phyloP scores from a whole-genome alignment of 768 basidiomycete species.

The Auricularia cornea region DNA sequence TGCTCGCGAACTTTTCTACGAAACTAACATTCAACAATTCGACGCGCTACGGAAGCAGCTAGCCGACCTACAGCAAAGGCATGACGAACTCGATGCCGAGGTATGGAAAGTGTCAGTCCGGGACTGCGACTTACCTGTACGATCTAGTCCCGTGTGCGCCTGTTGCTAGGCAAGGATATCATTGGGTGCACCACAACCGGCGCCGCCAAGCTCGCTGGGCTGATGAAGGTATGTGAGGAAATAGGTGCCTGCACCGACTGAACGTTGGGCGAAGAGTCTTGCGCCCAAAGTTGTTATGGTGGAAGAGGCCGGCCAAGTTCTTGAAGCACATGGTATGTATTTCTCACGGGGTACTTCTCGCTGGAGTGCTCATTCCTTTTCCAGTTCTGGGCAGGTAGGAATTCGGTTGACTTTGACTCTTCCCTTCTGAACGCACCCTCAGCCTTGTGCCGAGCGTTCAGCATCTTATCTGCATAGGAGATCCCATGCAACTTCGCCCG shows the following conservation, averaged over 20 bases:
- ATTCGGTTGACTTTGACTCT: background rate
- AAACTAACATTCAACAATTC: slow-evolving; percentile 34
- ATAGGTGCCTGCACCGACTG: background rate
- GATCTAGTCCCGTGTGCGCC: slow-evolving; percentile 42
- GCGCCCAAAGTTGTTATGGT: slow-evolving; percentile 56
- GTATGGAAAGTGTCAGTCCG: background rate
- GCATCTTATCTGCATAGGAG: slow-evolving; percentile 74
- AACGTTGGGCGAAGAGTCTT: slow-evolving; percentile 34
- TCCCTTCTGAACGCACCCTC: background rate
- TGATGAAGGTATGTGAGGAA: slow-evolving; percentile 41
- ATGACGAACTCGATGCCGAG: background rate
- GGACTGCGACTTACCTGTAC: background rate
- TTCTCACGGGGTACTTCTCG: slow-evolving; percentile 8
- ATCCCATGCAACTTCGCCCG: slow-evolving; percentile 67
- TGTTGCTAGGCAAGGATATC: slow-evolving; percentile 49
- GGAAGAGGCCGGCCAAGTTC: slow-evolving; percentile 76
- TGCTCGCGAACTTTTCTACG: slow-evolving; percentile 26
- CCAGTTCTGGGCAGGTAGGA: background rate
- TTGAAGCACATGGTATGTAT: slow-evolving; percentile 65
- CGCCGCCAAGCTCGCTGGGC: slow-evolving; percentile 54
- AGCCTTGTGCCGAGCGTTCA: slow-evolving; percentile 55
- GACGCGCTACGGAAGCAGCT: slow-evolving; percentile 49
- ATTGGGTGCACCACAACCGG: slow-evolving; percentile 76
- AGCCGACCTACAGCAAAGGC: slow-evolving; percentile 9
- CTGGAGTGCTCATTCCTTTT: too few relatives aligned